phyloP scores from a whole-genome alignment of 164 flowering plant genomes.

The Chimonanthus praecox region DNA sequence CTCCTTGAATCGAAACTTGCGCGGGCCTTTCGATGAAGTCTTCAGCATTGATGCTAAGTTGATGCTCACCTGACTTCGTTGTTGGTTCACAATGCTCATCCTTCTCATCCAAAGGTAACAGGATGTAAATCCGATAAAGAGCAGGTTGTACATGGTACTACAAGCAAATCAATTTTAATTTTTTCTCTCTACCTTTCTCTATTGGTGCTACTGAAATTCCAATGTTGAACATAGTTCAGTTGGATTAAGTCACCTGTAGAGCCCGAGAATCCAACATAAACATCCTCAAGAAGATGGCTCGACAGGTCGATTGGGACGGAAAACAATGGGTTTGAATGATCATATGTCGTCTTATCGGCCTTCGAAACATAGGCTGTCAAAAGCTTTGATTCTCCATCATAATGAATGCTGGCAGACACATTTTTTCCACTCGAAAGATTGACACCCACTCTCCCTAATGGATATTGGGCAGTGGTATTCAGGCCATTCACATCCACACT shows the following conservation, averaged over 20 bases:
- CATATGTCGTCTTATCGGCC: slow-evolving; percentile 1
- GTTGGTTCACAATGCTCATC: not conserved
- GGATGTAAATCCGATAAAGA: not conserved
- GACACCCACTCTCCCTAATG: slow-evolving; percentile 10
- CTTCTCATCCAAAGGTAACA: slow-evolving; percentile 16
- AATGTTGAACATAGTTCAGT: slow-evolving; percentile 32
- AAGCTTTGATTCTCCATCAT: slow-evolving; percentile 20
- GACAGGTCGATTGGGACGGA: slow-evolving; percentile 28
- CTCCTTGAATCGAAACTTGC: slow-evolving; percentile 38
- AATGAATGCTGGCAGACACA: slow-evolving; percentile 11
- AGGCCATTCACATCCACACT: slow-evolving; percentile 21
- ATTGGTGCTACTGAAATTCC: slow-evolving; percentile 33
- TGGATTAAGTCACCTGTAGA: slow-evolving; percentile 20
- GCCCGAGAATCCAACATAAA: slow-evolving; percentile 17
- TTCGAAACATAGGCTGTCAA: slow-evolving; percentile 17
- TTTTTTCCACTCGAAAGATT: not conserved
- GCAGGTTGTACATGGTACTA: slow-evolving; percentile 15
- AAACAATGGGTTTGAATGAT: slow-evolving; percentile 12
- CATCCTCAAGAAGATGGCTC: slow-evolving; percentile 6
- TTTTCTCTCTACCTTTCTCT: not conserved
- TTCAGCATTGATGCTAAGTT: slow-evolving; percentile 27
- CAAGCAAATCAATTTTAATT: slow-evolving; percentile 15
- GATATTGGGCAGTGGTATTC: slow-evolving; percentile 5
- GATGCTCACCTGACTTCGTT: slow-evolving; percentile 4
- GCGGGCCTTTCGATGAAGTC: slow-evolving; percentile 31